Evolutionary conservation across 1,284 basidiomycete species (phyloP).

Genomic region (Microstroma glucosiphilum): DNA sequence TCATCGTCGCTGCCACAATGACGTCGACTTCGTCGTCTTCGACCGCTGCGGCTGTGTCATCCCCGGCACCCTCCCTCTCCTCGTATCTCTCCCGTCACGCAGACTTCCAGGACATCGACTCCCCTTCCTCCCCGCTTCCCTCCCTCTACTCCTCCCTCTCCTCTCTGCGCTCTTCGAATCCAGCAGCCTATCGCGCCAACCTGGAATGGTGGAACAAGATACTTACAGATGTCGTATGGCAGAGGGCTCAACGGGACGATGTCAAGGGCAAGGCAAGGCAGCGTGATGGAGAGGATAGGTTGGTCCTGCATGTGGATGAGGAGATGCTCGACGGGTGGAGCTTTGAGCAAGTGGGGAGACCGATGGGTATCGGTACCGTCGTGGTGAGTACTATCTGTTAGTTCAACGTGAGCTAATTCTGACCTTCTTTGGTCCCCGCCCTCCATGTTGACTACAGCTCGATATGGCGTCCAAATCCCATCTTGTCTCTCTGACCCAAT

Average conservation of each 20-base stretch:
- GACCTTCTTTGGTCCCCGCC: neutral
- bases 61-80: neutral
- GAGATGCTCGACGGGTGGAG: slow-evolving; percentile 23
- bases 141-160: slow-evolving; percentile 83
- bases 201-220: slow-evolving; percentile 79
- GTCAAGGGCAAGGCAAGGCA: too few species aligned
- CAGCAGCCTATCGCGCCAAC: slow-evolving; percentile 71
- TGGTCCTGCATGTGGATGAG: slow-evolving; percentile 63
- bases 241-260: slow-evolving; percentile 18
- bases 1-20: neutral
- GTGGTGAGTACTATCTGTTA: slow-evolving; percentile 56
- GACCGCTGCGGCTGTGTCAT: neutral
- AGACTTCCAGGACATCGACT: slow-evolving; percentile 18
- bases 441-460: neutral
- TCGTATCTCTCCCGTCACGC: slow-evolving; percentile 22
- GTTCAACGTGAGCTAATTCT: neutral
- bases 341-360: slow-evolving; percentile 61
- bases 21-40: neutral
- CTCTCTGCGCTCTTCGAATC: slow-evolving; percentile 73
- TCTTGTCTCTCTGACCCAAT: slow-evolving; percentile 60
- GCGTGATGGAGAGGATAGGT: slow-evolving; percentile 52
- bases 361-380: slow-evolving; percentile 71
- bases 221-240: slow-evolving; percentile 60
- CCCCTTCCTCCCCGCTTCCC: slow-evolving; percentile 55
- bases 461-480: slow-evolving; percentile 29